Evolutionary conservation across 2,329 filamentous ascomycete species (phyloP), one percentile per base, ranked within the genome.

Genomic region (Pseudogymnoascus sp.): DNA sequence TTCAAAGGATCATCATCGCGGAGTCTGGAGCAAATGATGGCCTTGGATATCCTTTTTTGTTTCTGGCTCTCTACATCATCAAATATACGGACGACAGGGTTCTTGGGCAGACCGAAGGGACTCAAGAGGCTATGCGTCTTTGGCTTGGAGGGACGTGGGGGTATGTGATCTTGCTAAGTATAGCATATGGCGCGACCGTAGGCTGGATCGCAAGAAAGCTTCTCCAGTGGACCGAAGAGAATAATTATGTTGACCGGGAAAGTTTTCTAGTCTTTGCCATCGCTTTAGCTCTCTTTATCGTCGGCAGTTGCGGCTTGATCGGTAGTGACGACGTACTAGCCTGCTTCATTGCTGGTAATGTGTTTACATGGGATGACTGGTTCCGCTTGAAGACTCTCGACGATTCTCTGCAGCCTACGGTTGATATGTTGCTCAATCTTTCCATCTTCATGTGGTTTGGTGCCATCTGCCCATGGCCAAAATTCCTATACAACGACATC

Each of bases 381-480:
- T 96, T 95, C 74, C 87, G 91, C 0, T 77, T 92, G 1, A 88
- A 93, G 73, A 96, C 91, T 0, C 78, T 87, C 68, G 91, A 96
- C 66, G 92, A 96, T 72, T 92, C 88, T 2, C 81, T 96, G 25
- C 90, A 96, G 72, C 90, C 91, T 0, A 95, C 90, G 0, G 88
- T 96, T 42, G 91, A 96, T 72, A 94, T 95, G 90, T 80, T 96
- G 2, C 85, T 96, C 64, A 96, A 96, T 70, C 84, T 95, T 3
- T 79, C 86, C 18, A 82, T 96, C 45, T 96, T 96, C 73, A 83
- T 95, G 75, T 96, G 90, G 90, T 92, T 89, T 67, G 91, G 91
- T 2, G 89, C 90, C 0, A 83, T 92, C 7, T 89, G 87, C 60
- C 92, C 92, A 0, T 96, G 91, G 90, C 72, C 78, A 3, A 77